These are phyloP conservation scores for Postia placenta DNA, from an alignment of 768 basidiomycete species.

Conservation along the genomic window DNA sequence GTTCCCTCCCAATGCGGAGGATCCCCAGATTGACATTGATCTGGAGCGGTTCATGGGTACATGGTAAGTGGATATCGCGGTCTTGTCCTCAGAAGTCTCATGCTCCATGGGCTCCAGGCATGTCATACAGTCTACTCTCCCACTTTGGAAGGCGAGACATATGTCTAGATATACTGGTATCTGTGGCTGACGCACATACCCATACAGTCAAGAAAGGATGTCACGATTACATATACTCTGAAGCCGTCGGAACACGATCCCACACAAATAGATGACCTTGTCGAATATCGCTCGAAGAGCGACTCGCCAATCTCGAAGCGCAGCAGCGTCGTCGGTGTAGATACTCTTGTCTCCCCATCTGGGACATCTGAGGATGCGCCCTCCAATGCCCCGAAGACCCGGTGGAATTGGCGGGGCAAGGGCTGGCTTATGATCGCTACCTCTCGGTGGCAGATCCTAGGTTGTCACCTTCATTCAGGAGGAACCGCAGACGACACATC, in stretches of 20 bases:
- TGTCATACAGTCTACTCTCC: slow-evolving; percentile 33
- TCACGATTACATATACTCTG: slow-evolving; percentile 32
- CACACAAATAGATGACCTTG: slow-evolving; percentile 28
- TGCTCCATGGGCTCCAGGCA: slow-evolving; percentile 17
- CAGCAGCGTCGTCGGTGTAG: slow-evolving; percentile 26
- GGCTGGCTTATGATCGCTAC: slow-evolving; percentile 29
- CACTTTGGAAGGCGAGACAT: slow-evolving; percentile 39
- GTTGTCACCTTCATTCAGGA: slow-evolving; percentile 12
- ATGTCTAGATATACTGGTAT: background rate
- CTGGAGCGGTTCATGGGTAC: slow-evolving; percentile 19
- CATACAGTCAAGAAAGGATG: slow-evolving; percentile 29
- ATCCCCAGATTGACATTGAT: slow-evolving; percentile 11
- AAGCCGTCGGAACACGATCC: slow-evolving; percentile 10
- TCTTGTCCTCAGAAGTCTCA: background rate
- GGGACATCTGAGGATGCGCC: background rate
- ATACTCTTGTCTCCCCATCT: slow-evolving; percentile 10
- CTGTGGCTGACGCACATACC: background rate
- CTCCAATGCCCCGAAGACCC: slow-evolving; percentile 7
- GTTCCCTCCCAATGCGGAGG: slow-evolving; percentile 5
- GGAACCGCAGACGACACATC: slow-evolving; percentile 5
- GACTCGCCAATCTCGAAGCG: slow-evolving; percentile 18
- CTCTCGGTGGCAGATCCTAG: slow-evolving; percentile 37
- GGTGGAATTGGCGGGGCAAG: slow-evolving; percentile 34
- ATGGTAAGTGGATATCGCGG: slow-evolving; percentile 12
- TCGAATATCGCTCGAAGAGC: slow-evolving; percentile 28